Base-by-base conservation (phyloP, 2,329 filamentous ascomycete genomes). In the Alternaria tenuissima region DNA sequence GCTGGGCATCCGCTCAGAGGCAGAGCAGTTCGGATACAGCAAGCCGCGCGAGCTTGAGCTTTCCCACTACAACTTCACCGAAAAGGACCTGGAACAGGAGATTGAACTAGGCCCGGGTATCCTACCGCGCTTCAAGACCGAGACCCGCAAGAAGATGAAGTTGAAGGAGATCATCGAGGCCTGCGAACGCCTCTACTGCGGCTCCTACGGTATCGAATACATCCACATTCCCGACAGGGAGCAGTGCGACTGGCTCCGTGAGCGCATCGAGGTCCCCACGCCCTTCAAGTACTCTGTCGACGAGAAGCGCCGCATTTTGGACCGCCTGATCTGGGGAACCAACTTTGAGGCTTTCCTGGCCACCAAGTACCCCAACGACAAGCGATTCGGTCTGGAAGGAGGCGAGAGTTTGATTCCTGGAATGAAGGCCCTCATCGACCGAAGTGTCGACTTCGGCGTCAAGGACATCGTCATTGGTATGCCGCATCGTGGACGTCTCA, bases 401-500 rank as follows among this genome's bases (percentile, higher is more conserved):
- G 96, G 94, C 76, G 95, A 99, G 82, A 94, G 93, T 58, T 87
- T 99, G 68, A 96, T 99, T 60, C 95, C 95, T 28, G 95, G 95
- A 80, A 99, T 99, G 95, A 99, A 99, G 86, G 95, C 95, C 55
- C 84, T 99, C 65, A 99, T 99, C 68, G 95, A 99, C 81, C 92
- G 95, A 76, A 97, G 94, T 77, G 95, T 99, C 71, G 95, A 99
- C 79, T 97, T 97, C 76, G 95, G 95, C 61, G 91, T 99, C 76
- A 98, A 98, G 86, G 95, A 99, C 77, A 98, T 99, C 73, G 92
- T 99, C 76, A 99, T 99, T 76, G 95, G 95, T 75, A 99, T 99
- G 95, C 95, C 95, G 69, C 95, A 99, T 81, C 93, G 95, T 88
- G 95, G 95, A 76, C 93, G 95, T 85, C 89, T 99, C 66, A 99